Evolutionary conservation across 2,329 filamentous ascomycete species (phyloP), one percentile per base, ranked within the genome.

Genomic region (Xenosphaeropsis pyriputrescens): DNA sequence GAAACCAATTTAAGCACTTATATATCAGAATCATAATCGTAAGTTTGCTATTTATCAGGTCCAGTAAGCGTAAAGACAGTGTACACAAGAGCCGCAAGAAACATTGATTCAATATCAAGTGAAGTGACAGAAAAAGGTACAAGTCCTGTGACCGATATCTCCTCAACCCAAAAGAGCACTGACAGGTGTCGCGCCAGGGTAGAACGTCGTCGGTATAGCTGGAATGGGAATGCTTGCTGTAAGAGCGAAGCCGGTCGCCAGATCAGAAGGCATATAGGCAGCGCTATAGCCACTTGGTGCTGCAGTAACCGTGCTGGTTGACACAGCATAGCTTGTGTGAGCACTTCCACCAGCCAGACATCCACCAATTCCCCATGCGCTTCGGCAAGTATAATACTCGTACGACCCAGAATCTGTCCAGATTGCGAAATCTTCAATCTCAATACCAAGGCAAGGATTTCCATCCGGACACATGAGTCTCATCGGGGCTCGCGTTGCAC

Each of bases 401-500:
- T 48, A 50, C 39, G 36, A 36, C 16, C 32, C 39, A 36, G 30
- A 3, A 12, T 36, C 35, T 18, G 9, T 37, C 30, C 57, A 49
- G 72, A 75, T 69, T 26, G 59, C 54, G 43, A 73, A 64, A 47
- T 72, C 62, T 4, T 55, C 53, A 41, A 74, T 61, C 13, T 54
- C 60, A 43, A 74, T 60, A 38, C 63, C 63, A 2, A 60, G 65
- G 57, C 71, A 75, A 11, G 71, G 71, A 2, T 60, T 62, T 2
- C 47, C 56, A 39, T 64, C 57, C 0, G 68, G 61, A 45, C 70
- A 75, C 26, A 61, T 51, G 32, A 73, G 54, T 41, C 68, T 65
- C 46, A 76, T 58, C 2, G 71, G 70, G 0, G 66, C 68, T 16
- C 72, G 64, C 38, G 60, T 40, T 4, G 51, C 50, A 15, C 70